A percentile compares a stretch with the other conserved stretches of the same genome.
Conservation (phyloP, 169 alveolate species). For the Babesia ovis region DNA sequence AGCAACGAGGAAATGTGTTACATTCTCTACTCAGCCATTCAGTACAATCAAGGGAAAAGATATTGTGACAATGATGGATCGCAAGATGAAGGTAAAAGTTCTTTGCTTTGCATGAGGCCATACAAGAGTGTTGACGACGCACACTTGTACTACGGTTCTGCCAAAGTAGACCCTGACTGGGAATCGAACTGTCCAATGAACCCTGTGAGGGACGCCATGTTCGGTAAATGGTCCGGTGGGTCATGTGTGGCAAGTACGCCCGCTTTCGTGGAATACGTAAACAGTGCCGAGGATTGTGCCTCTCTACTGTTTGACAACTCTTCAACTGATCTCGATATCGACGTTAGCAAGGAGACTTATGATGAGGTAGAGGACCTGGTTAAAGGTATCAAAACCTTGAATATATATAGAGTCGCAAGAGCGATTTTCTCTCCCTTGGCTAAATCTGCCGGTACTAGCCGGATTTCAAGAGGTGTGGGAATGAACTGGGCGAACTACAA, state of each 20-base stretch:
- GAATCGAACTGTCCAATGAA: slow-evolving; percentile 68
- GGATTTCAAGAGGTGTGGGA: slow-evolving; percentile 71
- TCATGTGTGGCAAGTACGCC: slow-evolving; percentile 54
- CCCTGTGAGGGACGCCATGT: slow-evolving; percentile 71
- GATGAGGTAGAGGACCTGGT: slow-evolving; percentile 21
- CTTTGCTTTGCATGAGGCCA: slow-evolving; percentile 75
- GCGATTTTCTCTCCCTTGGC: slow-evolving; percentile 28
- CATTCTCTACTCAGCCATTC: slow-evolving; percentile 73
- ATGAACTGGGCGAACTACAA: slow-evolving; percentile 77
- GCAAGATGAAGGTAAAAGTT: slow-evolving; percentile 49
- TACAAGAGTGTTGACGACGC: slow-evolving; percentile 56
- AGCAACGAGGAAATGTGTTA: slow-evolving; percentile 55
- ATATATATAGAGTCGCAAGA: not conserved
- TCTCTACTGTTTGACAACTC: slow-evolving; percentile 67
- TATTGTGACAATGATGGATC: slow-evolving; percentile 71
- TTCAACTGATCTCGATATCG: slow-evolving; percentile 71
- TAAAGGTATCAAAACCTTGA: slow-evolving; percentile 35
- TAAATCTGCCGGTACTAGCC: slow-evolving; percentile 62
- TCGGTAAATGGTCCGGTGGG: slow-evolving; percentile 73
- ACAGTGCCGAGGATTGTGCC: slow-evolving; percentile 62
- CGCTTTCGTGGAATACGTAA: slow-evolving; percentile 43
- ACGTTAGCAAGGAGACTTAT: slow-evolving; percentile 30
- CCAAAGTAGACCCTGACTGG: slow-evolving; percentile 69
- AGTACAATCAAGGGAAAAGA: slow-evolving; percentile 76
- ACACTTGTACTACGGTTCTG: slow-evolving; percentile 65